Conservation (phyloP, 1,284 basidiomycete genomes). For the Polyporus tsugae region DNA sequence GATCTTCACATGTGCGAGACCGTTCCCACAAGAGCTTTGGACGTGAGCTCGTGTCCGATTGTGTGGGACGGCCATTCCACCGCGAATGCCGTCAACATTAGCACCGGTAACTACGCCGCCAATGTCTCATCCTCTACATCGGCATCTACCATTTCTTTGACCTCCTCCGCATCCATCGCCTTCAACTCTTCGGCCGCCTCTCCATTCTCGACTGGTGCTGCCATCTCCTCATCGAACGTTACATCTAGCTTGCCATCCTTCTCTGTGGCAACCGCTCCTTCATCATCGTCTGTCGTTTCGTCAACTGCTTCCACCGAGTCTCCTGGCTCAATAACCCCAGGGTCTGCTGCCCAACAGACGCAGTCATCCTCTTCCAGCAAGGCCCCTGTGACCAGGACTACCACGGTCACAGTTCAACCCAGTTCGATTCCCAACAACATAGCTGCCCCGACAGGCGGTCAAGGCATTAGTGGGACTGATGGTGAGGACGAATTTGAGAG, state of each 20-base stretch:
- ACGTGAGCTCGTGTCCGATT: slow-evolving; percentile 57
- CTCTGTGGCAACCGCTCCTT: slow-evolving; percentile 14
- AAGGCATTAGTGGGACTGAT: slow-evolving; percentile 4
- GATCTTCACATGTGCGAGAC: slow-evolving; percentile 65
- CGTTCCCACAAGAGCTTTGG: slow-evolving; percentile 55
- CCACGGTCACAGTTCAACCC: slow-evolving; percentile 17
- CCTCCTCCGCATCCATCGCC: slow-evolving; percentile 4
- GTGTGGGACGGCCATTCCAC: slow-evolving; percentile 56
- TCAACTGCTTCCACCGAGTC: slow-evolving; percentile 16
- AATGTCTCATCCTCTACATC: slow-evolving; percentile 20
- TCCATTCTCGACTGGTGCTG: slow-evolving; percentile 10
- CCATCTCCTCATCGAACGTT: slow-evolving; percentile 16
- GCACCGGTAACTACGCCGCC: slow-evolving; percentile 16
- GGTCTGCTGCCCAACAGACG: slow-evolving; percentile 10
- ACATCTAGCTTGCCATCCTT: slow-evolving; percentile 17
- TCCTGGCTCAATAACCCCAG: slow-evolving; percentile 6
- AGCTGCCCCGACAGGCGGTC: background rate
- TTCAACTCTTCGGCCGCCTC: slow-evolving; percentile 3
- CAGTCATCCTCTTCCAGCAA: slow-evolving; percentile 17
- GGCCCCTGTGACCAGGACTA: slow-evolving; percentile 15
- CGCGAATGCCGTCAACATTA: slow-evolving; percentile 16
- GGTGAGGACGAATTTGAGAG: slow-evolving; percentile 28
- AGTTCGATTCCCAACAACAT: background rate
- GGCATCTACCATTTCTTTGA: slow-evolving; percentile 16
- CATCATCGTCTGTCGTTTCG: slow-evolving; percentile 23